Evolutionary conservation across 2,329 filamentous ascomycete genomes (phyloP), one percentile per base, ranked within the genome.

Genomic region (Botrytis aclada): DNA sequence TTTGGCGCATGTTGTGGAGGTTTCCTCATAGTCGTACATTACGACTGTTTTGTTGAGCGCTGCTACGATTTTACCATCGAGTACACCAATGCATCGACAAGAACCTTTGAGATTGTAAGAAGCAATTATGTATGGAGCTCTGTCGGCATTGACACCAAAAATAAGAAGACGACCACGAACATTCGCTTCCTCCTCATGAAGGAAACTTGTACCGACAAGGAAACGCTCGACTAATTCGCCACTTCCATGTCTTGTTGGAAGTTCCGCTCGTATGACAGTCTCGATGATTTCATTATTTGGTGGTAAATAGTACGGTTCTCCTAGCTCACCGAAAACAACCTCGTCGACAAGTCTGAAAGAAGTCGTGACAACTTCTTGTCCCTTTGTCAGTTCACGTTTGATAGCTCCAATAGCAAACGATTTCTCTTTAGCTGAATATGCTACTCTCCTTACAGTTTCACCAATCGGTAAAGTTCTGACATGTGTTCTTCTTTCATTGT

Each of bases 261-360:
- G 85, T 77, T 93, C 88, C 9, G 93, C 91, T 47, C 93, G 89
- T 73, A 97, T 90, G 12, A 97, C 90, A 75, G 92, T 90, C 82
- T 98, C 96, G 5, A 98, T 89, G 63, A 98, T 84, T 82, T 99
- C 96, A 2, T 82, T 81, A 22, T 88, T 85, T 61, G 85, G 82
- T 10, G 87, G 81, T 75, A 93, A 91, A 29, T 69, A 39, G 32
- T 39, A 72, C 0, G 90, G 88, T 77, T 92, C 82, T 1, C 89
- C 93, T 0, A 98, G 85, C 69, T 92, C 88, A 74, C 92, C 89
- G 81, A 98, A 97, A 29, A 93, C 85, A 47, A 98, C 89, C 79
- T 98, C 96, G 78, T 99, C 95, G 1, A 97, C 94, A 1, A 99
- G 87, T 78, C 92, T 92, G 79, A 99, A 93, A n/a, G 90, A 90